These are phyloP conservation scores for Heterobasidion irregulare DNA, from an alignment of 1,284 basidiomycete species.

Conservation along the genomic window DNA sequence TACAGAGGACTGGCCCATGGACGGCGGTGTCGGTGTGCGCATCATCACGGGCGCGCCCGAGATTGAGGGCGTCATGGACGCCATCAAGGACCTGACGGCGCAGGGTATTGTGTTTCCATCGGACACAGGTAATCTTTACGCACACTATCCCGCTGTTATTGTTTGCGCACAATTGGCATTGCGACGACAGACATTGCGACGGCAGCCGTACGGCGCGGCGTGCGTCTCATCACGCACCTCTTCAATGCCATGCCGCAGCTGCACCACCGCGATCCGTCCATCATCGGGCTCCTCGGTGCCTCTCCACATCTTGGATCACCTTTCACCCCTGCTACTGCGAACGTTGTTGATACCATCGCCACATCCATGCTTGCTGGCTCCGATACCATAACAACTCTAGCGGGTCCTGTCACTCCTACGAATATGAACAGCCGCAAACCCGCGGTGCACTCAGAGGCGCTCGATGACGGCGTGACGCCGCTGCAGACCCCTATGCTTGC, in stretches of 20 bases:
- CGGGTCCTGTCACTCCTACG: not conserved
- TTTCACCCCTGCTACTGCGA: slow-evolving; percentile 16
- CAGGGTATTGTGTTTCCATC: slow-evolving; percentile 76
- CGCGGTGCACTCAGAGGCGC: slow-evolving; percentile 46
- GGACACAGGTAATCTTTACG: slow-evolving; percentile 63
- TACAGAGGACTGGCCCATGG: slow-evolving; percentile 60
- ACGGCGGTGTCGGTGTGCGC: slow-evolving; percentile 52
- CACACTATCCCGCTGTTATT: not conserved
- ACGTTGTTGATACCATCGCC: slow-evolving; percentile 1
- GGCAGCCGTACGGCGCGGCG: slow-evolving; percentile 59
- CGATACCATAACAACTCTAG: not conserved
- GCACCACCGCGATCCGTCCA: slow-evolving; percentile 78
- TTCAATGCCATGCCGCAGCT: slow-evolving; percentile 91
- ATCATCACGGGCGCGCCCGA: slow-evolving; percentile 87
- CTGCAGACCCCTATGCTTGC: slow-evolving; percentile 41
- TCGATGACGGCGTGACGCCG: slow-evolving; percentile 53
- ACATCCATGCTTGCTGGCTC: slow-evolving; percentile 5
- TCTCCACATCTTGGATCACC: slow-evolving; percentile 51
- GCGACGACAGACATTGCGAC: slow-evolving; percentile 63
- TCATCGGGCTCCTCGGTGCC: slow-evolving; percentile 81
- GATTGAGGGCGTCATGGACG: slow-evolving; percentile 70
- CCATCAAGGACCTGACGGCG: slow-evolving; percentile 50
- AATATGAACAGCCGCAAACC: slow-evolving; percentile 11
- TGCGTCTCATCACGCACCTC: slow-evolving; percentile 82
- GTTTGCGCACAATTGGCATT: slow-evolving; percentile 29